A percentile compares a stretch with the other conserved stretches of the same genome.
These are phyloP conservation scores for Suillus brevipes DNA, from an alignment of 768 basidiomycete genomes.

Conservation along the genomic window DNA sequence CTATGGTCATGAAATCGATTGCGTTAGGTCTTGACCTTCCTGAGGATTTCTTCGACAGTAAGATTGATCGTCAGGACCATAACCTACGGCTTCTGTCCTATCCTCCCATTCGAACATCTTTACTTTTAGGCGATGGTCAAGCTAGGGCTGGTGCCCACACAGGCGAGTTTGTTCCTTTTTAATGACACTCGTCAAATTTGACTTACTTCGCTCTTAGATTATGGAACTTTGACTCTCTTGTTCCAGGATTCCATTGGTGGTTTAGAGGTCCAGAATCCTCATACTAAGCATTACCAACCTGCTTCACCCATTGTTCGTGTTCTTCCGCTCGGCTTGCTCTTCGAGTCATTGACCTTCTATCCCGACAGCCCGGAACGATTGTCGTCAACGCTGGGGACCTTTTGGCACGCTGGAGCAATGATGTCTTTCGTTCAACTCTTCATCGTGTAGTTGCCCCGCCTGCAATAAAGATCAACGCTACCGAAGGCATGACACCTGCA, in stretches of 20 bases:
- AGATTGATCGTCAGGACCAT: conserved; percentile 75
- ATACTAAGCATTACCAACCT: conserved; percentile 68
- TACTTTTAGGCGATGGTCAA: conserved; percentile 64
- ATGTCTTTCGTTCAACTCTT: conserved; percentile 73
- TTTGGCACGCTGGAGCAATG: conserved; percentile 82
- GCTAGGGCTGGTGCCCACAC: conserved; percentile 84
- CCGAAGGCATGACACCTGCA: conserved; percentile 56
- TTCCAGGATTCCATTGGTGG: conserved; percentile 87
- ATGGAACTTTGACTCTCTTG: conserved; percentile 77
- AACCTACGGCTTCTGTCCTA: conserved; percentile 82
- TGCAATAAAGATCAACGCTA: conserved; percentile 45
- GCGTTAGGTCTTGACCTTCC: conserved; percentile 76
- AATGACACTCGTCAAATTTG: not conserved
- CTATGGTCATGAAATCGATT: conserved; percentile 79
- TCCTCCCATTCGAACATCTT: conserved; percentile 64
- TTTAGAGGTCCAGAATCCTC: conserved; percentile 78
- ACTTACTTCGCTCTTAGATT: conserved; percentile 45
- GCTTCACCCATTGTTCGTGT: conserved; percentile 72
- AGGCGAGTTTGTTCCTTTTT: conserved; percentile 37
- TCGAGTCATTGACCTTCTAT: conserved; percentile 2
- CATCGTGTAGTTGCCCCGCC: conserved; percentile 82
- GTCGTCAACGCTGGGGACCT: conserved; percentile 84
- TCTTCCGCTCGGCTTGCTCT: not conserved
- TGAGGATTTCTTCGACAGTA: conserved; percentile 73
- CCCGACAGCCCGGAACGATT: conserved; percentile 68